Percentiles rank a stretch among this genome's conserved stretches.
Evolutionary conservation across 1,139 yeast genomes (phyloP).

Genomic region (Magnusiomyces ingens): DNA sequence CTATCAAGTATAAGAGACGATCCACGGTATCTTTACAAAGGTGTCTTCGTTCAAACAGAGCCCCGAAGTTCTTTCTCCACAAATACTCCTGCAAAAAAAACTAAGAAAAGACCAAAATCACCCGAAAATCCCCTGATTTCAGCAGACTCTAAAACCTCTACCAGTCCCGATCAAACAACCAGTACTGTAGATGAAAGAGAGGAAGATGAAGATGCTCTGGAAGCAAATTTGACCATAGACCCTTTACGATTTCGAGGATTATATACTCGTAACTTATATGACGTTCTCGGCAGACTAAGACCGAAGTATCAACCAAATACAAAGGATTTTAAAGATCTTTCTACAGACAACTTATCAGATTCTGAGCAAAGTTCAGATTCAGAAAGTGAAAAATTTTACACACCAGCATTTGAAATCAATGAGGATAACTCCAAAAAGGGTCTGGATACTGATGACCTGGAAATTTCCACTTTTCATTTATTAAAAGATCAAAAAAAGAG

Average conservation of each 20-base stretch:
- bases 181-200: neutral
- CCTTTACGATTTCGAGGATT: neutral
- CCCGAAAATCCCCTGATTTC: too few relatives aligned
- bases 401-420: too few relatives aligned
- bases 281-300: neutral
- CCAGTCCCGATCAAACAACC: neutral
- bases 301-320: neutral
- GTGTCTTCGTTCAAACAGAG: constrained; percentile 11
- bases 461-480: neutral
- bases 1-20: constrained; percentile 6
- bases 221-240: neutral
- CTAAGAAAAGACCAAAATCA: too few relatives aligned
- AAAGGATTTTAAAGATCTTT: neutral
- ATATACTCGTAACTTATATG: neutral
- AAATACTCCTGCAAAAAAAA: neutral
- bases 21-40: constrained; percentile 7
- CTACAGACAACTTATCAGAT: neutral
- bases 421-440: too few relatives aligned
- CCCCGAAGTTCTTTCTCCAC: neutral
- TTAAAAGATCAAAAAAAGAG: neutral
- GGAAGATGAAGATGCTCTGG: neutral
- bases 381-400: neutral
- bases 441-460: neutral
- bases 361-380: neutral
- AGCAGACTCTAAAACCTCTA: neutral